Percentiles rank a stretch among this genome's conserved stretches.
phyloP scores from a whole-genome alignment of 2,329 filamentous ascomycete species.

The Aspergillus sojae region DNA sequence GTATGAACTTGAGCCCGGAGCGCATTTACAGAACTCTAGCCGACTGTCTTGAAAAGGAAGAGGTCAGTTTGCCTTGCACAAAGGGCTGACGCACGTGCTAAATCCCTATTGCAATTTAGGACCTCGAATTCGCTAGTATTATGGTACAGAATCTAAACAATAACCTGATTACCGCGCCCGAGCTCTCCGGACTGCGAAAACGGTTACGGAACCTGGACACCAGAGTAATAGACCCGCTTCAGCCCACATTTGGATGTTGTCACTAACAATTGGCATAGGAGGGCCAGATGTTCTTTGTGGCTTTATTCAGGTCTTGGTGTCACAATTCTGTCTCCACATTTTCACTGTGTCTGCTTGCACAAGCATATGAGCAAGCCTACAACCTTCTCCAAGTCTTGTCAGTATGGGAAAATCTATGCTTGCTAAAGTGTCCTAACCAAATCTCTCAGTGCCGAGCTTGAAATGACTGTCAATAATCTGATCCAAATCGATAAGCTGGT shows the following conservation, averaged over 20 bases:
- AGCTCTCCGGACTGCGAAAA: slow-evolving; percentile 87
- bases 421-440: slow-evolving; percentile 27
- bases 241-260: background rate
- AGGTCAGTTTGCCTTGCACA: slow-evolving; percentile 46
- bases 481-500: slow-evolving; percentile 99
- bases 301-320: slow-evolving; percentile 95
- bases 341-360: slow-evolving; percentile 89
- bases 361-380: slow-evolving; percentile 97
- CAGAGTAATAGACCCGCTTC: slow-evolving; percentile 56
- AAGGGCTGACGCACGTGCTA: slow-evolving; percentile 8
- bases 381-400: slow-evolving; percentile 94
- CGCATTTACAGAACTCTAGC: slow-evolving; percentile 94
- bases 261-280: slow-evolving; percentile 58
- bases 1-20: slow-evolving; percentile 88
- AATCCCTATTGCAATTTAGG: slow-evolving; percentile 44
- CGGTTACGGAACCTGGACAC: slow-evolving; percentile 87
- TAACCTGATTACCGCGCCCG: slow-evolving; percentile 95
- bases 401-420: slow-evolving; percentile 30
- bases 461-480: slow-evolving; percentile 98
- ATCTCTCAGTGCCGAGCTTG: slow-evolving; percentile 76
- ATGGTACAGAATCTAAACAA: slow-evolving; percentile 99
- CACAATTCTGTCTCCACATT: slow-evolving; percentile 98
- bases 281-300: slow-evolving; percentile 92
- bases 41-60: slow-evolving; percentile 95
- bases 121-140: slow-evolving; percentile 97